A percentile compares a stretch with the other conserved stretches of the same genome.
phyloP scores from a whole-genome alignment of 2,329 filamentous ascomycete genomes.

The Trichoderma arundinaceum region DNA sequence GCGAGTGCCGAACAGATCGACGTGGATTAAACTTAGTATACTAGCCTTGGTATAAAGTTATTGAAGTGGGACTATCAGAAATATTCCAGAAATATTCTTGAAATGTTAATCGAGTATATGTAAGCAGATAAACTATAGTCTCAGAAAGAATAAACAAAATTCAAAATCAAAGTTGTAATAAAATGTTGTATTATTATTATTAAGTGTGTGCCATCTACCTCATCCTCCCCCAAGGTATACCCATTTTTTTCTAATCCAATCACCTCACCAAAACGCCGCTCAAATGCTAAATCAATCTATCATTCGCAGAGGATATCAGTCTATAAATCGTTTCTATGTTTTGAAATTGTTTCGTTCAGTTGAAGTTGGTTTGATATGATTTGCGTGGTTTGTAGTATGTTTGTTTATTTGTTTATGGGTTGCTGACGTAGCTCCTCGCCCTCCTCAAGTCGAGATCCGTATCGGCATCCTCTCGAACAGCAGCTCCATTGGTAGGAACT shows the following conservation, averaged over 20 bases:
- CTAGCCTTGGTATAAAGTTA: background rate
- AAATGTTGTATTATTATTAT: background rate
- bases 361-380: background rate
- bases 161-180: background rate
- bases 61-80: background rate
- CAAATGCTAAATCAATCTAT: constrained; percentile 21
- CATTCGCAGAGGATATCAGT: constrained; percentile 15
- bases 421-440: constrained; percentile 55
- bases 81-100: background rate
- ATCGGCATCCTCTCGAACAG: constrained; percentile 42
- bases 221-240: constrained; percentile 2
- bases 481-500: constrained; percentile 34
- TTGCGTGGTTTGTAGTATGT: background rate
- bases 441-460: constrained; percentile 49
- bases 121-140: background rate
- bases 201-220: constrained; percentile 2
- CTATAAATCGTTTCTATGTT: constrained; percentile 8
- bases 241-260: background rate
- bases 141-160: background rate
- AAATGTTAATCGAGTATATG: background rate
- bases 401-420: constrained; percentile 44
- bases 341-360: background rate
- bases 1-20: background rate
- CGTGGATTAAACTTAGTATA: background rate
- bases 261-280: background rate